Conservation (phyloP, 1,284 basidiomycete genomes). For the Apiotrichum porosum region DNA sequence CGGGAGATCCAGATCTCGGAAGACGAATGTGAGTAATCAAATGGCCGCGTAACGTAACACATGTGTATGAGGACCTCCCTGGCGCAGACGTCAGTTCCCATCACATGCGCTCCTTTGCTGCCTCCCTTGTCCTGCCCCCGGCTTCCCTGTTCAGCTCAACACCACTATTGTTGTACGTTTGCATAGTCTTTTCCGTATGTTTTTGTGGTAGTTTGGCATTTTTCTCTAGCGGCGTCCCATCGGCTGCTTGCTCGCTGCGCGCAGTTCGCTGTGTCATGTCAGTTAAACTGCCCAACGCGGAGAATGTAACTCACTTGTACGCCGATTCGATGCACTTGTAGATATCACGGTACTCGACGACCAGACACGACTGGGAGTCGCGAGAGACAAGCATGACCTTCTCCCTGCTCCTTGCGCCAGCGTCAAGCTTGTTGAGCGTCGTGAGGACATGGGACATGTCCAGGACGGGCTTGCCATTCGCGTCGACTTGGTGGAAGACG, state of each 20-base stretch:
- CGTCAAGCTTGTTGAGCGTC: conserved; percentile 68
- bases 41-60: too few species aligned
- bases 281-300: background rate
- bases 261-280: conserved; percentile 10
- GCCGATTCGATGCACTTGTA: conserved; percentile 78
- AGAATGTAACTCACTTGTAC: conserved; percentile 55
- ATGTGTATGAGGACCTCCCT: too few species aligned
- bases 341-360: conserved; percentile 91
- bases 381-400: conserved; percentile 83
- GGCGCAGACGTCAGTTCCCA: too few species aligned
- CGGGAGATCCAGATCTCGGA: too few species aligned
- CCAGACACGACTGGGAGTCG: conserved; percentile 86
- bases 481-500: conserved; percentile 95
- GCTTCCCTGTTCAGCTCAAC: too few species aligned
- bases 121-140: too few species aligned
- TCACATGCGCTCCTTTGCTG: too few species aligned
- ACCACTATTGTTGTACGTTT: background rate
- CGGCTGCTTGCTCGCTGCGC: conserved; percentile 7
- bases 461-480: conserved; percentile 80
- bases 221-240: conserved; percentile 1
- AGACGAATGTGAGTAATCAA: too few species aligned
- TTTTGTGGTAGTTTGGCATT: conserved; percentile 2
- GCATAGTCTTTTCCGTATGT: conserved; percentile 9
- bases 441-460: conserved; percentile 87
- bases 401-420: conserved; percentile 65